phyloP scores from a whole-genome alignment of 116 monocot species.

The Iris pallida region DNA sequence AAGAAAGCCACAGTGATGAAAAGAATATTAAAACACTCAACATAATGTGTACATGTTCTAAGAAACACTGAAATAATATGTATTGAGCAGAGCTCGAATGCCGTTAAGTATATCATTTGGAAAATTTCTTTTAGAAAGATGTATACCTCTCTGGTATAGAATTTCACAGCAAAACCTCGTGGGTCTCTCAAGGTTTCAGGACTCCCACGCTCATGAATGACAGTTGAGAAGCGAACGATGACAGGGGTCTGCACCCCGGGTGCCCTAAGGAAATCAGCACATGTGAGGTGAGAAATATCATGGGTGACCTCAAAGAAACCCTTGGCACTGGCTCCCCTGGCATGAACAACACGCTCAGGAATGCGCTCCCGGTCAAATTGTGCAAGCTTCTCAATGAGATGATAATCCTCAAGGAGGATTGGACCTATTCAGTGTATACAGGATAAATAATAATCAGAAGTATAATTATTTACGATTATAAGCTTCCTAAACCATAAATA shows the following conservation, averaged over 20 bases:
- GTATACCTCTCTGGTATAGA: slow-evolving; percentile 82
- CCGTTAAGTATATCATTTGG: neutral
- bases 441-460: neutral
- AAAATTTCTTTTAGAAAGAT: too few species aligned
- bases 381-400: slow-evolving; percentile 82
- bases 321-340: slow-evolving; percentile 91
- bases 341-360: slow-evolving; percentile 92
- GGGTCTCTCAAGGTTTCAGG: slow-evolving; percentile 90
- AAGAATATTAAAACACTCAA: too few species aligned
- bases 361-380: slow-evolving; percentile 86
- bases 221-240: slow-evolving; percentile 86
- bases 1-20: too few species aligned
- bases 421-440: slow-evolving; percentile 49
- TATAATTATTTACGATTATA: neutral
- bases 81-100: neutral
- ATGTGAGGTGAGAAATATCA: slow-evolving; percentile 72
- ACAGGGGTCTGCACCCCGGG: slow-evolving; percentile 84
- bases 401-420: slow-evolving; percentile 89
- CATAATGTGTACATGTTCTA: neutral
- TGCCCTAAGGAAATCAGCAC: slow-evolving; percentile 86
- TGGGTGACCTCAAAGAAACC: slow-evolving; percentile 96
- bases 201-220: slow-evolving; percentile 85
- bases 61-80: neutral
- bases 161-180: slow-evolving; percentile 83
- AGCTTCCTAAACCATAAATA: neutral